Conservation (phyloP, 1,284 basidiomycete species). For the Cryptococcus neoformans region DNA sequence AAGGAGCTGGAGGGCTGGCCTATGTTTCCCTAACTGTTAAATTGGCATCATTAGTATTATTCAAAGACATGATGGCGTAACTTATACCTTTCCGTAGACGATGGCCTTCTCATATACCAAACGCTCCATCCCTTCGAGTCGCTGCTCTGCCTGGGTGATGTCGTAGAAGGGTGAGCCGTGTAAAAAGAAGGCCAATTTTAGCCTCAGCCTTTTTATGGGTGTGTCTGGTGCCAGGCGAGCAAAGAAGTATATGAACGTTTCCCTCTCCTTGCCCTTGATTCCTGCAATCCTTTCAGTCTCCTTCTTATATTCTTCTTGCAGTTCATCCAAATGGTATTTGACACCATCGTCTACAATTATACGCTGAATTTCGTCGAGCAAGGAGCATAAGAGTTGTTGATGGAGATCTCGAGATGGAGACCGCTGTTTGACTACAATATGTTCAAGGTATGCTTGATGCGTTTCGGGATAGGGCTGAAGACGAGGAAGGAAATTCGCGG, state of each 20-base stretch:
- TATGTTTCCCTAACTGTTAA: constrained; percentile 64
- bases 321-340: constrained; percentile 47
- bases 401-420: constrained; percentile 51
- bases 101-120: constrained; percentile 73
- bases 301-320: constrained; percentile 48
- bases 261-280: neutral
- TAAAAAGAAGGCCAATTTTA: constrained; percentile 74
- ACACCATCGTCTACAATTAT: constrained; percentile 44
- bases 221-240: constrained; percentile 60
- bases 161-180: constrained; percentile 71
- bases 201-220: constrained; percentile 63
- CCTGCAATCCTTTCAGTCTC: neutral
- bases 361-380: constrained; percentile 31
- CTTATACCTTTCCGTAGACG: constrained; percentile 70
- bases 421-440: constrained; percentile 68
- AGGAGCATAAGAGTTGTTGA: constrained; percentile 29
- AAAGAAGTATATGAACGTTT: constrained; percentile 39
- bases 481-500: constrained; percentile 8
- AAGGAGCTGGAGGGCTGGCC: constrained; percentile 63
- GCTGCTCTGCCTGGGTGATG: constrained; percentile 52
- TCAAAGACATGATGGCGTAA: neutral
- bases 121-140: constrained; percentile 53
- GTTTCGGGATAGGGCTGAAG: constrained; percentile 42
- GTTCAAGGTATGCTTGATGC: constrained; percentile 71
- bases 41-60: neutral